Conservation (phyloP, 2,329 filamentous ascomycete genomes). For the Macrophomina pseudophaseolina region DNA sequence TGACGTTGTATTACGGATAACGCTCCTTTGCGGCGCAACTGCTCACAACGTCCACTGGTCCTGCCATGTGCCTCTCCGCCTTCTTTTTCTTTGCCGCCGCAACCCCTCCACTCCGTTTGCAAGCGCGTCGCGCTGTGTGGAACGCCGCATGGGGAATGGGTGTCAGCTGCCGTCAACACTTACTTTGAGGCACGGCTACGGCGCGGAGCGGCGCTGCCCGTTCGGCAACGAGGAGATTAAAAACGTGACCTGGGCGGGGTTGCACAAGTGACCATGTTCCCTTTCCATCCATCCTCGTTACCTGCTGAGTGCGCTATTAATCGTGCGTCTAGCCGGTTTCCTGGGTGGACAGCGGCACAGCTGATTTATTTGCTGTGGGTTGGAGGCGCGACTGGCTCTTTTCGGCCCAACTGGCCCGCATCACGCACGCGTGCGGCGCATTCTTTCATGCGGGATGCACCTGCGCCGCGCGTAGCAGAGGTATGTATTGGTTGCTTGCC, state of each 20-base stretch:
- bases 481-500: not conserved
- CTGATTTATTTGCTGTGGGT: not conserved
- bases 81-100: not conserved
- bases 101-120: not conserved
- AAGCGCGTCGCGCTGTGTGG: not conserved
- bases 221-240: not conserved
- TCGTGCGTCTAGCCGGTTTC: too few species aligned
- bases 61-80: not conserved
- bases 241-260: not conserved
- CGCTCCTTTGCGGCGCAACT: too few species aligned
- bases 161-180: not conserved
- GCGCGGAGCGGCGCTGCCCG: constrained; percentile 3
- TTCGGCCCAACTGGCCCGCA: not conserved
- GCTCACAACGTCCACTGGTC: too few species aligned
- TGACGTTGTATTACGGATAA: not conserved
- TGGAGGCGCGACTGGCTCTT: not conserved
- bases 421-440: not conserved
- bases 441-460: not conserved
- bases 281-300: not conserved
- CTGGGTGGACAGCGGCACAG: not conserved
- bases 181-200: not conserved
- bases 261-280: not conserved
- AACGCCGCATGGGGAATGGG: not conserved
- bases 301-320: not conserved
- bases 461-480: not conserved